A percentile compares a stretch with the other conserved stretches of the same genome.
Evolutionary conservation across 2,329 filamentous ascomycete genomes (phyloP).

Genomic region (Grosmannia clavigera): DNA sequence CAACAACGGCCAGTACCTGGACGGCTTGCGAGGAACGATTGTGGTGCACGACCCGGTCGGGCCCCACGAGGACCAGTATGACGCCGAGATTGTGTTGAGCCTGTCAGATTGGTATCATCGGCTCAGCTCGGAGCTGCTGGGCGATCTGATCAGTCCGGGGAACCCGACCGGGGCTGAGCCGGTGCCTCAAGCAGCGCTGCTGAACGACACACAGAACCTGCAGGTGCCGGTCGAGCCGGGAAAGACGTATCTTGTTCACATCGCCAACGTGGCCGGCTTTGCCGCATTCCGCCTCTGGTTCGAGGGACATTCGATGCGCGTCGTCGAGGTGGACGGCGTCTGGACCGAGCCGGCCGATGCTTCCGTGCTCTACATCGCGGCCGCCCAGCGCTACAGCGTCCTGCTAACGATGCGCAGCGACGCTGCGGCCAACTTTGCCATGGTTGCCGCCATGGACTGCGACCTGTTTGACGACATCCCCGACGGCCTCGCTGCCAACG

Average conservation of each 20-base stretch:
- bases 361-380: conserved; percentile 51
- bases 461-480: conserved; percentile 59
- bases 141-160: conserved; percentile 35
- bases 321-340: conserved; percentile 62
- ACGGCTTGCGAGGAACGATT: conserved; percentile 49
- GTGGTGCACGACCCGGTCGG: conserved; percentile 49
- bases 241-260: conserved; percentile 60
- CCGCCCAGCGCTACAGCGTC: conserved; percentile 55
- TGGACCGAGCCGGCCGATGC: conserved; percentile 50
- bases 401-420: conserved; percentile 53
- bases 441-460: conserved; percentile 60
- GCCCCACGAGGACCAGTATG: conserved; percentile 44
- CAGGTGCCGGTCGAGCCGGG: conserved; percentile 47
- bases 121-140: conserved; percentile 33
- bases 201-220: conserved; percentile 58
- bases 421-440: conserved; percentile 50
- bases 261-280: conserved; percentile 65
- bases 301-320: conserved; percentile 52
- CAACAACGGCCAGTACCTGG: conserved; percentile 53
- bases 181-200: conserved; percentile 53
- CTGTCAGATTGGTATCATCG: conserved; percentile 62
- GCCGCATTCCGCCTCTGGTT: conserved; percentile 54
- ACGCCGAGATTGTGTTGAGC: conserved; percentile 53
- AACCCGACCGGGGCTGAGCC: conserved; percentile 50
- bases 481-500: conserved; percentile 52